These are phyloP conservation scores for Cryptosporidium canis DNA, from an alignment of 169 alveolate species.

Conservation along the genomic window DNA sequence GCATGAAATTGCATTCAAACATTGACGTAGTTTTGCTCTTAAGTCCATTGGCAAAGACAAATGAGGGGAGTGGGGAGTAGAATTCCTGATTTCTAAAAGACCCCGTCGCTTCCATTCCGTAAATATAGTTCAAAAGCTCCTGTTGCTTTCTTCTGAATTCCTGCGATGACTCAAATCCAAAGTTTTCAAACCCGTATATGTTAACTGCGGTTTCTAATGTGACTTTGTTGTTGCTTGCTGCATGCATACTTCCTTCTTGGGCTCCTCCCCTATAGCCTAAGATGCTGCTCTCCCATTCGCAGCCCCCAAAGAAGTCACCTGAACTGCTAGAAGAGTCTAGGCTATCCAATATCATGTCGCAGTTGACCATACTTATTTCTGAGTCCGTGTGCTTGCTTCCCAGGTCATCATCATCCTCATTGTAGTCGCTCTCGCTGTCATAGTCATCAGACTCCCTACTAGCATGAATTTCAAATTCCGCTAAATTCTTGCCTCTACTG, in stretches of 20 bases:
- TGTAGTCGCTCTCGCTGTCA: neutral
- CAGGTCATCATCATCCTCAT: neutral
- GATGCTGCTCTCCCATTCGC: no score
- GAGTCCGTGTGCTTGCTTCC: neutral
- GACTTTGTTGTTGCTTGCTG: neutral
- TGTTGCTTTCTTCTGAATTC: neutral
- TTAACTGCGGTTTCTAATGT: slow-evolving; percentile 33
- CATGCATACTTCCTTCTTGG: neutral
- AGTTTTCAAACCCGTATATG: slow-evolving; percentile 21
- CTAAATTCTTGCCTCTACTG: neutral
- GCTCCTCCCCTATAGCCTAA: neutral
- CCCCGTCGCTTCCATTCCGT: neutral
- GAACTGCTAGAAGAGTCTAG: neutral
- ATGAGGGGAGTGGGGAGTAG: neutral
- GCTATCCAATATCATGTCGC: neutral
- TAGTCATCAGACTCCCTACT: neutral
- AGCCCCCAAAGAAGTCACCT: no score
- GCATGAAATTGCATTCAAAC: neutral
- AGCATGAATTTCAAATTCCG: neutral
- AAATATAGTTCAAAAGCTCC: neutral
- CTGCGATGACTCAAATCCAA: slow-evolving; percentile 26
- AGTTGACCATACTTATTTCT: neutral
- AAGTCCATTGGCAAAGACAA: neutral
- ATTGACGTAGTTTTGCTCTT: neutral
- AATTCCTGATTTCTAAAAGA: neutral